Base-by-base conservation (phyloP, 2,329 filamentous ascomycete genomes). In the Orbilia oligospora region DNA sequence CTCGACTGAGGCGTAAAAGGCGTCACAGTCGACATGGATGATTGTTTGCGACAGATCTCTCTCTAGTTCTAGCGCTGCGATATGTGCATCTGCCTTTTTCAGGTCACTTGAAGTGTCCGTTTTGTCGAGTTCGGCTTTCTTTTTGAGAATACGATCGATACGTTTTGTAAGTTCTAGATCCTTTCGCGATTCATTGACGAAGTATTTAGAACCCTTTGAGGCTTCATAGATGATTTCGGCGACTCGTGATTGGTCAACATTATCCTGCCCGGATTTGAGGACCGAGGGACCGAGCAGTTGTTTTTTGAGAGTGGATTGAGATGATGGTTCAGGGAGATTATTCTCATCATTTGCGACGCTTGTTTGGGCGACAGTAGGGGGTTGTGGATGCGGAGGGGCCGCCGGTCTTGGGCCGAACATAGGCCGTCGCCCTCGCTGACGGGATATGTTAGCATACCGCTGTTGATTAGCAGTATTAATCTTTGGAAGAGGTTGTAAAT, bases 211-310 rank as follows among this genome's bases (percentile, higher is more conserved):
- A 58, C 96, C 96, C 83, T 97, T 97, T 16, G 94, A 97, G 10
- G 94, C 94, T 84, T 97, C 93, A 85, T 97, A 98, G 77, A 99
- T 99, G 81, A 98, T 91, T 82, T 98, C 94, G 1, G 94, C 97
- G 63, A 99, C 94, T 90, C 91, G 63, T 12, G 24, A 76, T 44
- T 98, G 96, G 82, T 99, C 93, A n/a, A 98, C 95, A 16, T 89
- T 88, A 83, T 97, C 93, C 84, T 98, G 94, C 0, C 96, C 96
- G 33, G 94, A 93, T 84, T 99, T 99, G 22, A 94, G 95, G 67
- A 98, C 86, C 5, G 94, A 97, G 0, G 94, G 95, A 0, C 96
- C 96, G 0, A 98, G 87, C 0, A 98, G 88, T 22, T 79, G 76
- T 53, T 70, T 72, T 48, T 79, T 79, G 33, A 79, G 64, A 66